Evolutionary conservation across 169 alveolate species (phyloP).

Genomic region (Eimeria tenella): DNA sequence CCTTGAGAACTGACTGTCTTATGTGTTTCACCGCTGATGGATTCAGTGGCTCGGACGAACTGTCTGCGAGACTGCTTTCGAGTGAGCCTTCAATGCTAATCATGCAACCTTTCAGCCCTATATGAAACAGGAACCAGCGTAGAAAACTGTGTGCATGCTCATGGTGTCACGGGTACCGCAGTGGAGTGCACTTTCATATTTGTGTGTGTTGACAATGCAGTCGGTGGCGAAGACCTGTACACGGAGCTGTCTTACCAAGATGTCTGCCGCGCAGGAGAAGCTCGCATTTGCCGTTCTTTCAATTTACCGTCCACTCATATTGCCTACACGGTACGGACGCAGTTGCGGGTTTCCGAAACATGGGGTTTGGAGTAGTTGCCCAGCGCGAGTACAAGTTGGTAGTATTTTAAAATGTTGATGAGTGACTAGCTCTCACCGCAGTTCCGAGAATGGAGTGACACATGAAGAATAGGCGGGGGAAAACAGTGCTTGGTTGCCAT

Average conservation of each 20-base stretch:
- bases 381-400: too few species aligned
- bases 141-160: too few species aligned
- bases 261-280: slow-evolving; percentile 61
- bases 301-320: slow-evolving; percentile 62
- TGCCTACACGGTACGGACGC: slow-evolving; percentile 38
- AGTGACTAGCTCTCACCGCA: too few species aligned
- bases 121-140: too few species aligned
- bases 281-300: slow-evolving; percentile 69
- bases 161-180: too few species aligned
- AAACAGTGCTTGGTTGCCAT: too few species aligned
- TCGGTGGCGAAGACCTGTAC: slow-evolving; percentile 61
- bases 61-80: neutral
- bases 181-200: neutral
- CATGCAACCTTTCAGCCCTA: too few species aligned
- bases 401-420: too few species aligned
- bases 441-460: too few species aligned
- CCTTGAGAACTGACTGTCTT: slow-evolving; percentile 5
- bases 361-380: too few species aligned
- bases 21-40: slow-evolving; percentile 43
- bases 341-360: too few species aligned
- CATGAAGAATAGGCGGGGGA: too few species aligned
- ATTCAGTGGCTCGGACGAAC: slow-evolving; percentile 26
- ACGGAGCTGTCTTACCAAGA: slow-evolving; percentile 33
- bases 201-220: neutral
- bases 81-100: neutral